Conservation (phyloP, 768 basidiomycete species). For the Crucibulum laeve region DNA sequence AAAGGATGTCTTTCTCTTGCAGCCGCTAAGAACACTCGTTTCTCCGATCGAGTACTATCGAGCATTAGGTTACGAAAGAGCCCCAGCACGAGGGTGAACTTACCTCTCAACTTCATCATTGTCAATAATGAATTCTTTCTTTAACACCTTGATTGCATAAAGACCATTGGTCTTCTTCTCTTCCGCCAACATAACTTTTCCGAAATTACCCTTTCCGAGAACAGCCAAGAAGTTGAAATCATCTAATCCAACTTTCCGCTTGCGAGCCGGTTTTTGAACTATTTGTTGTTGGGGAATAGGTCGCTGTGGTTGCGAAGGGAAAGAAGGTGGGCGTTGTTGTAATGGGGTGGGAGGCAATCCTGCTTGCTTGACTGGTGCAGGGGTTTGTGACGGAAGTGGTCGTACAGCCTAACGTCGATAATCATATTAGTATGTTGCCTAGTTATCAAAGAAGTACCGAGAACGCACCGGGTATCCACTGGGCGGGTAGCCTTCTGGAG, state of each 20-base stretch:
- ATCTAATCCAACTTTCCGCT: slow-evolving; percentile 91
- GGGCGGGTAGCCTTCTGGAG: slow-evolving; percentile 24
- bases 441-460: no score
- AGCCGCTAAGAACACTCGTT: slow-evolving; percentile 97
- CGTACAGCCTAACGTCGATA: no score
- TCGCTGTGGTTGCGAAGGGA: slow-evolving; percentile 15
- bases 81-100: slow-evolving; percentile 10
- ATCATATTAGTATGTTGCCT: no score
- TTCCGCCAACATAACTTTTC: slow-evolving; percentile 99
- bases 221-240: slow-evolving; percentile 99
- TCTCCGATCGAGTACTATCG: slow-evolving; percentile 92
- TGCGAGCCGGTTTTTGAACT: slow-evolving; percentile 42
- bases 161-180: slow-evolving; percentile 88
- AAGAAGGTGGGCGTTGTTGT: slow-evolving; percentile 16
- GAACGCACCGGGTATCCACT: slow-evolving; percentile 24
- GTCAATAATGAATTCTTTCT: slow-evolving; percentile 99
- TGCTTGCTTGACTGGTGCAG: slow-evolving; percentile 1
- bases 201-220: slow-evolving; percentile 98
- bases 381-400: slow-evolving; percentile 9
- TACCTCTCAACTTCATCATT: slow-evolving; percentile 99
- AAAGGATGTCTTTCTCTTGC: slow-evolving; percentile 97
- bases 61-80: slow-evolving; percentile 10
- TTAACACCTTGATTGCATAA: slow-evolving; percentile 99
- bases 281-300: slow-evolving; percentile 29
- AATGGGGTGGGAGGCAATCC: slow-evolving; percentile 9